A percentile compares a stretch with the other conserved stretches of the same genome.
Evolutionary conservation across 2,329 filamentous ascomycete genomes (phyloP).

Genomic region (Alternaria metachromatica): DNA sequence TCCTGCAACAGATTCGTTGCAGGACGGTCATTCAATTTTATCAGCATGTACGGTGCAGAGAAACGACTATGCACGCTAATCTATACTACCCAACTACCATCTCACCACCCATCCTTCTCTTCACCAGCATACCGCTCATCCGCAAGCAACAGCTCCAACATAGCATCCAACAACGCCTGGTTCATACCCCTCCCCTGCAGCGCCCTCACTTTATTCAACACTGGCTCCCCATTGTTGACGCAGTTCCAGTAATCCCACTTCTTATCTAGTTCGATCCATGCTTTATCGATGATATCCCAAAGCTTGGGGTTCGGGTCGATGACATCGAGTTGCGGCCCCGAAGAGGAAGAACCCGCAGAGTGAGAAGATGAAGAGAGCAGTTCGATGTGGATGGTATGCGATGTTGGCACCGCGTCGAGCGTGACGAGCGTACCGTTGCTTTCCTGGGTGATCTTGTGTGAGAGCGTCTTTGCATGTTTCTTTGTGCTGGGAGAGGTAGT

Average conservation of each 20-base stretch:
- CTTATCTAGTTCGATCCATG: constrained; percentile 37
- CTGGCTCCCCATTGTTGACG: constrained; percentile 35
- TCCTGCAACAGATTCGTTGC: no score
- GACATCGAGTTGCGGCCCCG: constrained; percentile 41
- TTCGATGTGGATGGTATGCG: constrained; percentile 37
- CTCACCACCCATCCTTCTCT: not conserved
- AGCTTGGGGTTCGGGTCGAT: constrained; percentile 39
- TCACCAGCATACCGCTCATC: constrained; percentile 40
- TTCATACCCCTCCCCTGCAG: constrained; percentile 37
- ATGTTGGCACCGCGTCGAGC: constrained; percentile 27
- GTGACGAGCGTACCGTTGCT: constrained; percentile 38
- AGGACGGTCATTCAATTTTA: not conserved
- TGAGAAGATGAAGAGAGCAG: constrained; percentile 33
- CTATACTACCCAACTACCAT: not conserved
- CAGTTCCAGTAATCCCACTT: constrained; percentile 45
- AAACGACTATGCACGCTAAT: not conserved
- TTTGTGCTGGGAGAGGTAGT: constrained; percentile 31
- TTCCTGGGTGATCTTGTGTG: constrained; percentile 19
- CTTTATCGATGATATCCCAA: constrained; percentile 38
- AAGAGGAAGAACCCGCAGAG: constrained; percentile 16
- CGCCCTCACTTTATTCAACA: constrained; percentile 38
- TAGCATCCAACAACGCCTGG: constrained; percentile 39
- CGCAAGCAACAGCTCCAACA: constrained; percentile 45
- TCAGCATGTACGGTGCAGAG: not conserved
- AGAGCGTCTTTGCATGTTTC: constrained; percentile 30